Evolutionary conservation across 2,329 filamentous ascomycete genomes (phyloP), one percentile per base, ranked within the genome.

Genomic region (Colletotrichum shisoi): DNA sequence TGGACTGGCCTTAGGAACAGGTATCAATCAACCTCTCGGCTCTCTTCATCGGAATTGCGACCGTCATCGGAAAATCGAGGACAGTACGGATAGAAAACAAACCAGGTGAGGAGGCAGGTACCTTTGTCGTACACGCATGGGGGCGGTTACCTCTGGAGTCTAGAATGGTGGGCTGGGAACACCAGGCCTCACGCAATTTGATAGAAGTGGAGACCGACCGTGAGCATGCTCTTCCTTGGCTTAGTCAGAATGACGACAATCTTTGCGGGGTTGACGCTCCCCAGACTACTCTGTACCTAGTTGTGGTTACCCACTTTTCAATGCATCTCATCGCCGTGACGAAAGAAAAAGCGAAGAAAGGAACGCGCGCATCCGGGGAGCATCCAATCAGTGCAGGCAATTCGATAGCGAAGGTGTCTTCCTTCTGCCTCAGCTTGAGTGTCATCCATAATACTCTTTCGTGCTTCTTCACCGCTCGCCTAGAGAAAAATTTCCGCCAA

Each of bases 211-310:
- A 15, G 27, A 39, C 44, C 59, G 46, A 7, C 39, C 40, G 48
- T 12, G 56, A 66, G 62, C 62, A 66, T 45, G 44, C 45, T 60
- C 46, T 45, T 27, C 27, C 5, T 21, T 17, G 21, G 51, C 56
- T 68, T 68, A 68, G 56, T 68, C 62, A 68, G 56, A 53, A 68
- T 68, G 66, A 68, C 66, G 66, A 68, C 66, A 66, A 48, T 49
- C 54, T 65, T 68, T 68, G 66, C 62, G 66, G 66, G 66, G 66
- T 68, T 62, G 42, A 42, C 44, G 17, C 46, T 57, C 56, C 62
- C 62, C 62, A 62, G 62, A 65, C 40, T 58, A 48, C 12, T 27
- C 42, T 48, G 27, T 52, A 19, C 24, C 24, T 27, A 27, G 24
- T 5, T 5, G 24, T 27, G 4, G 4, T 5, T 27, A 5, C 4